phyloP scores from a whole-genome alignment of 2,329 filamentous ascomycete genomes.

The Diaporthe vexans region DNA sequence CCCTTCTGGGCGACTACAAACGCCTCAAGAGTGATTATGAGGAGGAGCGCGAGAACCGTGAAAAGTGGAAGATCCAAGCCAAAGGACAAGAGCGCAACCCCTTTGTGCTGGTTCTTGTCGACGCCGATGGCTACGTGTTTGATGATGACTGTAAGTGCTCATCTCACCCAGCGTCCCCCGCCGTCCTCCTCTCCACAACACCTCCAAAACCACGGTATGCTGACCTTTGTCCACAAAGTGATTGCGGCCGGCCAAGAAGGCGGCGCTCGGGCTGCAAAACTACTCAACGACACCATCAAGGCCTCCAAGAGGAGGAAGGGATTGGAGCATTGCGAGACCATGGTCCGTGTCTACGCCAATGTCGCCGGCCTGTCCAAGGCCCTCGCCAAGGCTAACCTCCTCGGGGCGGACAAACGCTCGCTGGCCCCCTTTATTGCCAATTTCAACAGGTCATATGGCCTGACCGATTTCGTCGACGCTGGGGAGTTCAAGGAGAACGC shows the following conservation, averaged over 20 bases:
- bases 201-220: background rate
- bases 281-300: slow-evolving; percentile 65
- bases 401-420: slow-evolving; percentile 68
- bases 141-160: slow-evolving; percentile 55
- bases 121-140: slow-evolving; percentile 74
- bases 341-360: slow-evolving; percentile 70
- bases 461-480: slow-evolving; percentile 74
- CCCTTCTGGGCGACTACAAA: slow-evolving; percentile 67
- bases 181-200: background rate
- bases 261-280: slow-evolving; percentile 67
- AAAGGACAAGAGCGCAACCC: slow-evolving; percentile 65
- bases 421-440: slow-evolving; percentile 67
- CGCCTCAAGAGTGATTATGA: slow-evolving; percentile 70
- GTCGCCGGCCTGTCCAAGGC: slow-evolving; percentile 65
- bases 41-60: slow-evolving; percentile 65
- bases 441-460: slow-evolving; percentile 69
- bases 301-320: slow-evolving; percentile 61
- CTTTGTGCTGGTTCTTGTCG: slow-evolving; percentile 72
- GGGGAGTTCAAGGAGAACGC: slow-evolving; percentile 72
- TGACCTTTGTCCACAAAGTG: slow-evolving; percentile 45
- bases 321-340: slow-evolving; percentile 64
- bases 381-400: slow-evolving; percentile 62
- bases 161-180: background rate
- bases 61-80: slow-evolving; percentile 68
- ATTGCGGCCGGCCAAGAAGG: slow-evolving; percentile 64